Percentiles rank a stretch among this genome's conserved stretches.
These are phyloP conservation scores for Xylariaceae sp. DNA, from an alignment of 2,329 filamentous ascomycete species.

Conservation along the genomic window DNA sequence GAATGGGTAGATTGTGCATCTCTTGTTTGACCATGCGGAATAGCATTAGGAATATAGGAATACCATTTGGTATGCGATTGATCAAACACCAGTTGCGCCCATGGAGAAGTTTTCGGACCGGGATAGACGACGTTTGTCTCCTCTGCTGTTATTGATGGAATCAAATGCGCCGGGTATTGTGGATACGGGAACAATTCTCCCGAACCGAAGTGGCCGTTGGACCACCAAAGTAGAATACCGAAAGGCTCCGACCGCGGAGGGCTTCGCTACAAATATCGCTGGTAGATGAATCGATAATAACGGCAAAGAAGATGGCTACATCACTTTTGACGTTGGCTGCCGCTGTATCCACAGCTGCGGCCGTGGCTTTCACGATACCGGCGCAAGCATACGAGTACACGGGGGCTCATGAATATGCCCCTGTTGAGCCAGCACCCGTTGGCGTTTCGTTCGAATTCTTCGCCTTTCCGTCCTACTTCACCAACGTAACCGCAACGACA, in stretches of 20 bases:
- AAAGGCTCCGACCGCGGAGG: neutral
- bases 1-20: no score
- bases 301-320: constrained; percentile 3
- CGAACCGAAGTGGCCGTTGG: no score
- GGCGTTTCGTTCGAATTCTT: constrained; percentile 53
- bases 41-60: no score
- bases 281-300: neutral
- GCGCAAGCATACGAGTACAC: constrained; percentile 22
- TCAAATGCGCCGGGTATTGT: no score
- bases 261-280: neutral
- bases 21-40: no score
- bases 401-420: constrained; percentile 28
- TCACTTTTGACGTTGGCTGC: constrained; percentile 8
- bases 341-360: constrained; percentile 16
- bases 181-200: no score
- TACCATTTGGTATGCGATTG: no score
- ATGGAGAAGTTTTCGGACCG: no score
- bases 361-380: constrained; percentile 34
- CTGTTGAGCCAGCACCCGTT: constrained; percentile 39
- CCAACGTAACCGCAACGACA: constrained; percentile 44
- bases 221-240: no score
- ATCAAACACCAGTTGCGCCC: no score
- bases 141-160: no score
- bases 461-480: constrained; percentile 50
- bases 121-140: no score